phyloP scores from a whole-genome alignment of 139 green algal genomes.

The Tetradesmus lagerheimii region DNA sequence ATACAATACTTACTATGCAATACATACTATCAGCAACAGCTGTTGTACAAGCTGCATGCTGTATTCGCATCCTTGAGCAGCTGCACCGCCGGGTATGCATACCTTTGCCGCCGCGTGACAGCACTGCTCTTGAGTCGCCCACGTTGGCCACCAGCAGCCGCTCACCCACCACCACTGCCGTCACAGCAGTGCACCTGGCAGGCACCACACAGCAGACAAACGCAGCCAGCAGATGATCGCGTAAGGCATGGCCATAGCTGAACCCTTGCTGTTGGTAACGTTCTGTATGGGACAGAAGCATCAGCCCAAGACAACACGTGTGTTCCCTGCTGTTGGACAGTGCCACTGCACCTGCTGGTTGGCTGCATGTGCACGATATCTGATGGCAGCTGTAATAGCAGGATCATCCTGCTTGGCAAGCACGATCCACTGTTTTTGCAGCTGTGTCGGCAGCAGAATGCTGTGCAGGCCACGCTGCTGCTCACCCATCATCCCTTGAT shows the following conservation, averaged over 20 bases:
- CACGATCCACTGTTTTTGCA: neutral
- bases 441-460: neutral
- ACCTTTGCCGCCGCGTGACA: conserved; percentile 85
- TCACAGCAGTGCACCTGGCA: conserved; percentile 86
- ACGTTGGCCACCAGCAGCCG: conserved; percentile 91
- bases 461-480: neutral
- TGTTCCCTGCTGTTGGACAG: too few species aligned
- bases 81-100: neutral
- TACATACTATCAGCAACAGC: too few species aligned
- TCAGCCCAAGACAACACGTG: too few species aligned
- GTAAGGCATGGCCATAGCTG: neutral
- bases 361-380: too few species aligned
- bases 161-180: conserved; percentile 80
- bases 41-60: neutral
- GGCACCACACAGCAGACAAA: neutral
- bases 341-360: too few species aligned
- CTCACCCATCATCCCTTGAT: conserved; percentile 82
- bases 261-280: too few species aligned
- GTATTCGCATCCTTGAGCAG: neutral
- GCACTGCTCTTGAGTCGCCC: conserved; percentile 92
- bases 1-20: too few species aligned
- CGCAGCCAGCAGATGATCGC: neutral
- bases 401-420: too few species aligned
- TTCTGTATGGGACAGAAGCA: too few species aligned
- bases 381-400: too few species aligned